Conservation (phyloP, 1,139 yeast species). For the Kurtzmaniella natalensis region DNA sequence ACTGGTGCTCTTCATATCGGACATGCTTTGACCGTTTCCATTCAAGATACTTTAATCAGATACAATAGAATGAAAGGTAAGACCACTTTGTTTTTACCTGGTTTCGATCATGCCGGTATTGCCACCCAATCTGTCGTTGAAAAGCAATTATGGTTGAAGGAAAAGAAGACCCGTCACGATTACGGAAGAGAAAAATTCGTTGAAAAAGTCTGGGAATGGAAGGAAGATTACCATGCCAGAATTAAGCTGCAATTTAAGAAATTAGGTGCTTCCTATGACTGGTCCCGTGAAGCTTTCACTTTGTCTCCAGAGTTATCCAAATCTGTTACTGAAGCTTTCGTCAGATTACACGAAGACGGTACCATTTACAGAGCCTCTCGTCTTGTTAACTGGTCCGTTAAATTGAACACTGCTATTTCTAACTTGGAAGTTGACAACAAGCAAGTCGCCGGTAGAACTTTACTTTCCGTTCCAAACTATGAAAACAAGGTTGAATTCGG, state of each 20-base stretch:
- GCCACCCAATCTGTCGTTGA: slow-evolving; percentile 99
- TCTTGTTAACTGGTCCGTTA: slow-evolving; percentile 95
- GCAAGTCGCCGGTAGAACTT: slow-evolving; percentile 77
- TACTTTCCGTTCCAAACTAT: slow-evolving; percentile 83
- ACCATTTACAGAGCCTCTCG: slow-evolving; percentile 91
- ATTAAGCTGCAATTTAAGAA: slow-evolving; percentile 81
- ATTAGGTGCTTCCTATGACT: slow-evolving; percentile 95
- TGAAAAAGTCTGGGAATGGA: slow-evolving; percentile 97
- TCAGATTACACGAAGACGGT: slow-evolving; percentile 88
- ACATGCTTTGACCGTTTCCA: slow-evolving; percentile 92
- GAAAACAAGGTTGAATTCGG: slow-evolving; percentile 92
- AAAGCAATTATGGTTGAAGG: slow-evolving; percentile 88
- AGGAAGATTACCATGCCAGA: slow-evolving; percentile 83
- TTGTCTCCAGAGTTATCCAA: slow-evolving; percentile 72
- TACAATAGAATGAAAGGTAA: slow-evolving; percentile 97
- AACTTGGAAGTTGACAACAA: slow-evolving; percentile 95
- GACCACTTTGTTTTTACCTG: slow-evolving; percentile 90
- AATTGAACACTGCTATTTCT: slow-evolving; percentile 90
- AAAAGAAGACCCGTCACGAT: slow-evolving; percentile 89
- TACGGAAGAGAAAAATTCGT: slow-evolving; percentile 88
- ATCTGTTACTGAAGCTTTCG: slow-evolving; percentile 90
- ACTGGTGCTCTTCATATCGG: slow-evolving; percentile 99
- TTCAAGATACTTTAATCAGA: slow-evolving; percentile 91
- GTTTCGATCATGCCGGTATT: slow-evolving; percentile 99
- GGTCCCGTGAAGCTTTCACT: slow-evolving; percentile 93